Base-by-base conservation (phyloP, 306 rosid species). In the Nissolia schottii region DNA sequence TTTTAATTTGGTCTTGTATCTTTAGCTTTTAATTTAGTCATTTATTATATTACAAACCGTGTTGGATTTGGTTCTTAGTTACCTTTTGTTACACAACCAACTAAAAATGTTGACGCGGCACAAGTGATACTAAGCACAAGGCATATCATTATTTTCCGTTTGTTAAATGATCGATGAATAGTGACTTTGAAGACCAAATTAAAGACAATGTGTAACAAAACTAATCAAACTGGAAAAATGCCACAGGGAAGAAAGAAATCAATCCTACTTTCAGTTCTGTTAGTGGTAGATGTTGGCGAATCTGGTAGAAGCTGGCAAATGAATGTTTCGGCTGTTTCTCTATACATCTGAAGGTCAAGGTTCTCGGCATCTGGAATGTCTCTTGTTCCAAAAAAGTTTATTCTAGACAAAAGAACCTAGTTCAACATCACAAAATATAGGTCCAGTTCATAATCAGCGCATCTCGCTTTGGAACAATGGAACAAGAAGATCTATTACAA, bases 321-420 rank as follows among this genome's bases (percentile, higher is more conserved):
- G 38, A 86, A 38, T 14, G 71, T 70, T 83, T 88, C 93, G 19
- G 92, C 84, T 7, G 87, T 54, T 82, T 86, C 80, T 57, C 87
- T 83, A 70, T 90, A 90, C 84, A 77, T 59, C 46, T 90, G 93
- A 54, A 90, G 92, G 65, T 79, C 89, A 64, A 90, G 73, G 53
- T 85, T 83, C 74, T 90, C 90, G 11, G 1, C 70, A 37, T 40
- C 10, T 31, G 92, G 51, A 20, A 75, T 53, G 50, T 50, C 80
- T 75, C 37, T 67, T 16, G 72, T 22, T 16, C 86, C 85, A 63
- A 88, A 83, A 82, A 84, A 90, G 67, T 79, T 81, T 22, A 86
- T 62, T 84, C 88, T 86, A 8, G 94, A 84, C 73, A 88, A 70
- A 28, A 88, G 87, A 73, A 88, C 87, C 93, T 90, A 76, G 51